These are phyloP conservation scores for Cercophora scortea DNA, from an alignment of 495 filamentous ascomycete species.

Conservation along the genomic window DNA sequence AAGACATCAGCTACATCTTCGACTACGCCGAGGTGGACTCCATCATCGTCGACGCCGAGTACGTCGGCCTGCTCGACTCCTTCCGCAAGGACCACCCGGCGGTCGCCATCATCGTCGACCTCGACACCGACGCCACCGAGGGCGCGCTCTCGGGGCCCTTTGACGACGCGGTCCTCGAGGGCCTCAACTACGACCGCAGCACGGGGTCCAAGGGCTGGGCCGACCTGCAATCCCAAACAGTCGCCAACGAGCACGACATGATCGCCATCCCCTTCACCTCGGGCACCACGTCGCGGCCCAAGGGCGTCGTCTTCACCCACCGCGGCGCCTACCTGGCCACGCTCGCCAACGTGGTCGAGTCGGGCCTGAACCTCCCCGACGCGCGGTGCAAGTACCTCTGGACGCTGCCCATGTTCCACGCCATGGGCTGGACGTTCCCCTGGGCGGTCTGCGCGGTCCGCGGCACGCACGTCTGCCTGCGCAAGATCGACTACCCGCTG, in stretches of 20 bases:
- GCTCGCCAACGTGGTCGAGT: conserved; percentile 81
- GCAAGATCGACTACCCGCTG: conserved; percentile 88
- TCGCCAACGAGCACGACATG: conserved; percentile 64
- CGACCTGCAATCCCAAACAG: conserved; percentile 56
- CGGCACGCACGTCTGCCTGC: conserved; percentile 88
- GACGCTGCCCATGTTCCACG: conserved; percentile 97
- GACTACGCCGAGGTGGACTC: conserved; percentile 73
- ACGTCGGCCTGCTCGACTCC: conserved; percentile 53
- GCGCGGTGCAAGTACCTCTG: conserved; percentile 77
- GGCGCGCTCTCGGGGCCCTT: conserved; percentile 73
- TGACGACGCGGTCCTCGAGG: conserved; percentile 76
- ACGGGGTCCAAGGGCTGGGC: conserved; percentile 65
- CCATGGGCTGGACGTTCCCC: conserved; percentile 79
- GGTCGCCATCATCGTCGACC: conserved; percentile 67
- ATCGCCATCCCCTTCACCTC: conserved; percentile 82
- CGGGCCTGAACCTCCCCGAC: conserved; percentile 61
- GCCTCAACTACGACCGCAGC: conserved; percentile 57
- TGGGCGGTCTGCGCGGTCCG: conserved; percentile 89
- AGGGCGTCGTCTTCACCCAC: conserved; percentile 91
- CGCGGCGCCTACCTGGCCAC: conserved; percentile 79
- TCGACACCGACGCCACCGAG: conserved; percentile 70
- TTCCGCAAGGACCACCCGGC: conserved; percentile 52
- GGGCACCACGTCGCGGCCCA: conserved; percentile 86
- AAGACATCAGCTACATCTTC: conserved; percentile 89
- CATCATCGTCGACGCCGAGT: conserved; percentile 87